Evolutionary conservation across 306 rosid species (phyloP).

Genomic region (Mimosa bimucronata): DNA sequence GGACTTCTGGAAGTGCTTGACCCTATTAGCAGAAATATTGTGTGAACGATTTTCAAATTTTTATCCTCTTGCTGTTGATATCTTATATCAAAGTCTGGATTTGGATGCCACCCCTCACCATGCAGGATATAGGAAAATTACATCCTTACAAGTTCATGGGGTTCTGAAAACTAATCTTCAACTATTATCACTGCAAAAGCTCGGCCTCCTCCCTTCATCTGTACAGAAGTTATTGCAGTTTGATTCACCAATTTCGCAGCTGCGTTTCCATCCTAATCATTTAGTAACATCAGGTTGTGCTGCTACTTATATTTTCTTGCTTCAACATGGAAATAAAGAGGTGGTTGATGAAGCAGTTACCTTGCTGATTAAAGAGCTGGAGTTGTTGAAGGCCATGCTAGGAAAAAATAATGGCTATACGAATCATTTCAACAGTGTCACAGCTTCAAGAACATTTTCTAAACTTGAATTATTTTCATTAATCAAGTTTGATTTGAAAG

Average conservation of each 20-base stretch:
- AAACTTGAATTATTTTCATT: slow-evolving; percentile 70
- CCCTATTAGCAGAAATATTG: slow-evolving; percentile 88
- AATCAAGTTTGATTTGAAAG: slow-evolving; percentile 81
- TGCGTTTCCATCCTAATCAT: slow-evolving; percentile 88
- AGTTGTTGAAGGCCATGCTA: slow-evolving; percentile 65
- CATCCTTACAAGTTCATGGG: slow-evolving; percentile 81
- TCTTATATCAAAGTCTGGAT: slow-evolving; percentile 77
- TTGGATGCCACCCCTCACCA: slow-evolving; percentile 41
- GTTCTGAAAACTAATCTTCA: slow-evolving; percentile 93
- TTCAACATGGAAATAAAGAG: slow-evolving; percentile 85
- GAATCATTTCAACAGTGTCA: slow-evolving; percentile 39
- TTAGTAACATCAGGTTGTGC: slow-evolving; percentile 85
- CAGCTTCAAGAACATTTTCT: slow-evolving; percentile 56
- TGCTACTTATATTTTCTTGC: slow-evolving; percentile 89
- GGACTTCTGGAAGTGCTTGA: slow-evolving; percentile 91
- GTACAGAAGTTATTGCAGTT: slow-evolving; percentile 77
- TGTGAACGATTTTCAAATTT: slow-evolving; percentile 73
- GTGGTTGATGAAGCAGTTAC: slow-evolving; percentile 73
- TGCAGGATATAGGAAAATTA: slow-evolving; percentile 57
- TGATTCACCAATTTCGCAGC: slow-evolving; percentile 70
- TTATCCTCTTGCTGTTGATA: slow-evolving; percentile 72
- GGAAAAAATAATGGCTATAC: slow-evolving; percentile 44
- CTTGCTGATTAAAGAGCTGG: slow-evolving; percentile 69
- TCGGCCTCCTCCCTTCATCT: slow-evolving; percentile 72
- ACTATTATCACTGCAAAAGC: slow-evolving; percentile 79